Evolutionary conservation across 2,329 filamentous ascomycete genomes (phyloP).

Genomic region (Stemphylium beticola): DNA sequence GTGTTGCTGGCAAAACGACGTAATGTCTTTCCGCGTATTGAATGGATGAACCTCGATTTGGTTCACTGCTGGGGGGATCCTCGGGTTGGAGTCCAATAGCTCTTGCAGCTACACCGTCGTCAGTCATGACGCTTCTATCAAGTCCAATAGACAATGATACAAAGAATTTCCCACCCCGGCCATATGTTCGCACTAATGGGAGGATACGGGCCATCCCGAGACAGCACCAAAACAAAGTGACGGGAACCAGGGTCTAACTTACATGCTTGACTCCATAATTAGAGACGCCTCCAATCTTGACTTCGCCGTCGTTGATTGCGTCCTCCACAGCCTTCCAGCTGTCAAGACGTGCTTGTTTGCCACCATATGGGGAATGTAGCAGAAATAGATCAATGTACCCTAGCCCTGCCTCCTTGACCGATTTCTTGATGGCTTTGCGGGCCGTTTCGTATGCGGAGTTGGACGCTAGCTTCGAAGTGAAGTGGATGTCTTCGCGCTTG

Average conservation of each 20-base stretch:
- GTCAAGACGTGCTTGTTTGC: slow-evolving; percentile 68
- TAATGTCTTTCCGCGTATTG: slow-evolving; percentile 71
- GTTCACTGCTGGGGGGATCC: slow-evolving; percentile 72
- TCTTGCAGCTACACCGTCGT: slow-evolving; percentile 65
- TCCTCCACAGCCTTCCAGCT: slow-evolving; percentile 81
- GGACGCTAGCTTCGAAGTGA: slow-evolving; percentile 77
- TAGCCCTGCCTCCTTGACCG: slow-evolving; percentile 68
- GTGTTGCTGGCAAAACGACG: slow-evolving; percentile 68
- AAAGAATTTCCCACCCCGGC: slow-evolving; percentile 2
- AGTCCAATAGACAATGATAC: slow-evolving; percentile 4
- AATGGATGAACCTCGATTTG: slow-evolving; percentile 84
- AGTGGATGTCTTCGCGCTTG: slow-evolving; percentile 74
- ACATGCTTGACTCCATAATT: slow-evolving; percentile 80
- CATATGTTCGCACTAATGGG: slow-evolving; percentile 5
- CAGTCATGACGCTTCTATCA: slow-evolving; percentile 13
- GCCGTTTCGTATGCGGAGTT: slow-evolving; percentile 73
- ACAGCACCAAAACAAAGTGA: slow-evolving; percentile 6
- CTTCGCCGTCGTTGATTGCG: slow-evolving; percentile 73
- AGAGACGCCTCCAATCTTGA: slow-evolving; percentile 74
- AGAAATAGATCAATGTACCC: slow-evolving; percentile 82
- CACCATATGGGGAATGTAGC: slow-evolving; percentile 79
- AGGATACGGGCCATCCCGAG: slow-evolving; percentile 10
- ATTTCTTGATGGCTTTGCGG: slow-evolving; percentile 68
- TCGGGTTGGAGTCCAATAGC: slow-evolving; percentile 67
- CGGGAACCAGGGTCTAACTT: slow-evolving; percentile 41